Conservation (phyloP, 2,329 filamentous ascomycete species). For the Neofusicoccum ribis region DNA sequence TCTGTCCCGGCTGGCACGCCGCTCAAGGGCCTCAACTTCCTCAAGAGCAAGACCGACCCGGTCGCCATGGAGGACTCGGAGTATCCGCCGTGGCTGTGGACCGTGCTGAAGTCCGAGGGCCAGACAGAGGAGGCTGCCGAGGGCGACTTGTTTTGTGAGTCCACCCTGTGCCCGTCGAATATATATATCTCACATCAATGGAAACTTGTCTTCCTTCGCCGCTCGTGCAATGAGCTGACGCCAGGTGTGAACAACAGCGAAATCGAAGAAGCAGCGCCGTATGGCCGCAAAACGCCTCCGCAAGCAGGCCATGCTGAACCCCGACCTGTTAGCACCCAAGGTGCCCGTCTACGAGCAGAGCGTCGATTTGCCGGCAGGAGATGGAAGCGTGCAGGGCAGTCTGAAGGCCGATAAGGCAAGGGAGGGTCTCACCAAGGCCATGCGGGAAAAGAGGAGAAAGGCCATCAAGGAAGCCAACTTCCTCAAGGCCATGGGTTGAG, state of each 20-base stretch:
- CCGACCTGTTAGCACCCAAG: constrained; percentile 62
- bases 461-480: constrained; percentile 85
- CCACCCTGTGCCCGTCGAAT: neutral
- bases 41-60: constrained; percentile 72
- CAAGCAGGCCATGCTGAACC: constrained; percentile 65
- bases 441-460: constrained; percentile 72
- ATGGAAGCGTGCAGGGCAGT: constrained; percentile 50
- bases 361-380: constrained; percentile 65
- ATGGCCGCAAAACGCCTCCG: constrained; percentile 66
- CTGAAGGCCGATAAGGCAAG: constrained; percentile 53
- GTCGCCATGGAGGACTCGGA: constrained; percentile 72
- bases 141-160: constrained; percentile 79
- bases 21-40: constrained; percentile 73
- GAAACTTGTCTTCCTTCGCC: too few relatives aligned
- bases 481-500: constrained; percentile 69
- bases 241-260: constrained; percentile 55
- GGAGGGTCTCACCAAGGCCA: constrained; percentile 65
- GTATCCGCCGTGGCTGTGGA: constrained; percentile 82
- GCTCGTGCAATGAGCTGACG: neutral
- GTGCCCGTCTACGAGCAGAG: constrained; percentile 76
- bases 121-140: constrained; percentile 55
- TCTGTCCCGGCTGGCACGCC: constrained; percentile 67
- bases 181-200: too few relatives aligned
- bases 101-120: constrained; percentile 63
- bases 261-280: constrained; percentile 79